Percentiles rank a stretch among this genome's conserved stretches.
phyloP scores from a whole-genome alignment of 106 monocot genomes.

The Dioscorea dumetorum region DNA sequence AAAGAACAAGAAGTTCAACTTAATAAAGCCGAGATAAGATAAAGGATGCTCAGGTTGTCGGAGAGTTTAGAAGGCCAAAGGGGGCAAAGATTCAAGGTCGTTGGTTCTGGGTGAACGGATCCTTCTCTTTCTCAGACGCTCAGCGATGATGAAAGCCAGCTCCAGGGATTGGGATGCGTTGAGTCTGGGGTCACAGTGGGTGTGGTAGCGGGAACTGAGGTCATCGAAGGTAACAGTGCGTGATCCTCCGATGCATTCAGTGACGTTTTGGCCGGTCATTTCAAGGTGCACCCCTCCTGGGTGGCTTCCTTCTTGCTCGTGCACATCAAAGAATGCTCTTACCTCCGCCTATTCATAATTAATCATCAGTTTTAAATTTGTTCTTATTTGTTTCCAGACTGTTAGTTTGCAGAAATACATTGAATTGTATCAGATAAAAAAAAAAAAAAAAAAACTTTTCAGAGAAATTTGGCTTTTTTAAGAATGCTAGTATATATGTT shows the following conservation, averaged over 20 bases:
- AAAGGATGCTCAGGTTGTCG: no score
- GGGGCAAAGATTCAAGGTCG: slow-evolving; percentile 12
- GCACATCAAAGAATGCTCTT: slow-evolving; percentile 52
- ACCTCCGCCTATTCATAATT: slow-evolving; percentile 31
- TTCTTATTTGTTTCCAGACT: no score
- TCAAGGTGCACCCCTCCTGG: slow-evolving; percentile 51
- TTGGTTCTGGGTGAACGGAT: slow-evolving; percentile 4
- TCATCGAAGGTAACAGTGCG: slow-evolving; percentile 52
- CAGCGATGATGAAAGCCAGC: slow-evolving; percentile 61
- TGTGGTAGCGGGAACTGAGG: slow-evolving; percentile 45
- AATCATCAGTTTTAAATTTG: no score
- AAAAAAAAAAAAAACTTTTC: no score
- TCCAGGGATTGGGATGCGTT: slow-evolving; percentile 67
- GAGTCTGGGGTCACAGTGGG: slow-evolving; percentile 63
- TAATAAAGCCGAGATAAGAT: no score
- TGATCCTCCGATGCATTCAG: slow-evolving; percentile 49
- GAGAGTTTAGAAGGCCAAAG: slow-evolving; percentile 14
- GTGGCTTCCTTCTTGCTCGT: slow-evolving; percentile 50
- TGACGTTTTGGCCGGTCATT: slow-evolving; percentile 53
- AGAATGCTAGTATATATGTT: no score
- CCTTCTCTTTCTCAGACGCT: slow-evolving; percentile 55
- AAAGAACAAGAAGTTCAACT: no score
- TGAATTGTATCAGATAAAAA: no score
- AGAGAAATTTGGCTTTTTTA: no score
- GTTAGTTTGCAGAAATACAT: no score